phyloP scores from a whole-genome alignment of 1,284 basidiomycete species.

The Microbotryomycetes sp. region DNA sequence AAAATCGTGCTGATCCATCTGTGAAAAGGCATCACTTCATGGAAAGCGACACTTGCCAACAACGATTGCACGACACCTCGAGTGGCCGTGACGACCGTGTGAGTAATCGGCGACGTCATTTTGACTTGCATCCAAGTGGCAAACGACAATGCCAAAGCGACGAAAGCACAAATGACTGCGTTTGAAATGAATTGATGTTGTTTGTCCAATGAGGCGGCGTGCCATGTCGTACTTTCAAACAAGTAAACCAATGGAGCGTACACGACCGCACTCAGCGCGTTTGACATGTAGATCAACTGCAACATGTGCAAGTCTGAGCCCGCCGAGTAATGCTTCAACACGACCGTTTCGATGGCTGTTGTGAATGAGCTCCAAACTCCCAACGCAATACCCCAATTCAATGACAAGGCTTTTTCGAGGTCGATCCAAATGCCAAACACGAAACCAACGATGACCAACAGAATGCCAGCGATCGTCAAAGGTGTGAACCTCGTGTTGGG shows the following conservation, averaged over 20 bases:
- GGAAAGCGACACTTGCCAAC: background rate
- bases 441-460: constrained; percentile 12
- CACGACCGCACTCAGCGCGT: constrained; percentile 7
- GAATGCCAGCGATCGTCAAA: constrained; percentile 11
- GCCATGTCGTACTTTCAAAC: background rate
- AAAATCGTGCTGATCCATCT: background rate
- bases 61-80: background rate
- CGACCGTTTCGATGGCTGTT: constrained; percentile 17
- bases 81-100: constrained; percentile 17
- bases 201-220: background rate
- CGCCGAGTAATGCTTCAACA: constrained; percentile 14
- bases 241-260: constrained; percentile 8
- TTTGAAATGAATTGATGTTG: background rate
- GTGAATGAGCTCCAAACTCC: constrained; percentile 14
- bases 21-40: background rate
- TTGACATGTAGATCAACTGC: constrained; percentile 9
- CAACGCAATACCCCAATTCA: constrained; percentile 6
- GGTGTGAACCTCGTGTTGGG: constrained; percentile 3
- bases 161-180: background rate
- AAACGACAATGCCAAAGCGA: constrained; percentile 5
- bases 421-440: constrained; percentile 10
- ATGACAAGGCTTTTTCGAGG: background rate
- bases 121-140: constrained; percentile 18
- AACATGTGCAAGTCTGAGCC: constrained; percentile 12
- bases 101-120: constrained; percentile 16